phyloP scores from a whole-genome alignment of 176 grass and related monocot genomes.

The Oryza longistaminata region DNA sequence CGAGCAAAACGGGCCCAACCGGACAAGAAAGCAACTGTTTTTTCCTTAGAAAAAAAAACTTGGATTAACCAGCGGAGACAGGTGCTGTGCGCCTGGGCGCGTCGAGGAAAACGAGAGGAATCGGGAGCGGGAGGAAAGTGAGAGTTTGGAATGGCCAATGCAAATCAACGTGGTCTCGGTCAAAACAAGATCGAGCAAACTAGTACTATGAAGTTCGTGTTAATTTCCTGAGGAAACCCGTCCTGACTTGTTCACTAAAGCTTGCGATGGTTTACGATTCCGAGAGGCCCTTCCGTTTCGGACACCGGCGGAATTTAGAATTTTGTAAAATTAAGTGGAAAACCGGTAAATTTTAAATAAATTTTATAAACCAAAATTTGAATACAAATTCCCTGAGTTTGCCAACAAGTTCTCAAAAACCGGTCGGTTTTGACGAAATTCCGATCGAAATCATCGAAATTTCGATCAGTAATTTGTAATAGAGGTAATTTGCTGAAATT shows the following conservation, averaged over 20 bases:
- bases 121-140: background rate
- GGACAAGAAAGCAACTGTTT: background rate
- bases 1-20: background rate
- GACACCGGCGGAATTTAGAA: no score
- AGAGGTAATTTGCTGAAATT: no score
- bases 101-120: background rate
- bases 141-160: background rate
- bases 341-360: no score
- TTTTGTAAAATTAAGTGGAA: no score
- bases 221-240: background rate
- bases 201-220: background rate
- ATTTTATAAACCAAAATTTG: no score
- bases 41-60: background rate
- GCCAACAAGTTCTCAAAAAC: no score
- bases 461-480: no score
- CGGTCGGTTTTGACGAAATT: no score
- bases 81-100: no score
- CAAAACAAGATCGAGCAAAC: conserved; percentile 23
- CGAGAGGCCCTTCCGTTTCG: no score
- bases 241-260: background rate
- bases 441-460: no score
- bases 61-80: background rate
- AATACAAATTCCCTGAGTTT: no score
- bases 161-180: background rate
- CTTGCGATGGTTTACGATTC: background rate